Evolutionary conservation across 1,139 yeast genomes (phyloP).

Genomic region (Hyphopichia wangnamkhiaoensis): DNA sequence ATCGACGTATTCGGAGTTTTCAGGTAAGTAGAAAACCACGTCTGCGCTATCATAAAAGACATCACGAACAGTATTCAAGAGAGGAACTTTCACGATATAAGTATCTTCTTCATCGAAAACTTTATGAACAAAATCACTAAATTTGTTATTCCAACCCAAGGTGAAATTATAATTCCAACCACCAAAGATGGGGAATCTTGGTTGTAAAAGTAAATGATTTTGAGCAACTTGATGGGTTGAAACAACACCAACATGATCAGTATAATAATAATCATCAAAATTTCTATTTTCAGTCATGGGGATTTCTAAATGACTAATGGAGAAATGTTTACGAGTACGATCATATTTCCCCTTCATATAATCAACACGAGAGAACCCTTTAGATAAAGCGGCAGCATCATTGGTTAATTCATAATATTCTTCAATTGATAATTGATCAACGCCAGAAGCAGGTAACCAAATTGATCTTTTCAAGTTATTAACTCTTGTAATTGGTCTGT

Average conservation of each 20-base stretch:
- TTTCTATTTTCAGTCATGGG: conserved; percentile 45
- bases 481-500: conserved; percentile 65
- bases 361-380: conserved; percentile 78
- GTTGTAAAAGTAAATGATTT: conserved; percentile 61
- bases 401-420: conserved; percentile 85
- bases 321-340: conserved; percentile 44
- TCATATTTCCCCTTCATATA: conserved; percentile 61
- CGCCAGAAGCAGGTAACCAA: conserved; percentile 59
- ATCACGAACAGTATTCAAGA: conserved; percentile 72
- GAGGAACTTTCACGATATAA: conserved; percentile 67
- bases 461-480: conserved; percentile 66
- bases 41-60: conserved; percentile 64
- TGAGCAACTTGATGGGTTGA: conserved; percentile 66
- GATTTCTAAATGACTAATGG: conserved; percentile 58
- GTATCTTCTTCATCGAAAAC: conserved; percentile 44
- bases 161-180: conserved; percentile 97
- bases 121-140: conserved; percentile 53
- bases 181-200: conserved; percentile 92
- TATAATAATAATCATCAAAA: conserved; percentile 67
- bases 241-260: conserved; percentile 94
- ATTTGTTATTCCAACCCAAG: conserved; percentile 78
- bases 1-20: conserved; percentile 70
- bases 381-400: conserved; percentile 64
- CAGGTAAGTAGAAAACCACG: conserved; percentile 77
- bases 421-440: conserved; percentile 55